Evolutionary conservation across 805 yeast species (phyloP).

Genomic region (Candida easanensis): DNA sequence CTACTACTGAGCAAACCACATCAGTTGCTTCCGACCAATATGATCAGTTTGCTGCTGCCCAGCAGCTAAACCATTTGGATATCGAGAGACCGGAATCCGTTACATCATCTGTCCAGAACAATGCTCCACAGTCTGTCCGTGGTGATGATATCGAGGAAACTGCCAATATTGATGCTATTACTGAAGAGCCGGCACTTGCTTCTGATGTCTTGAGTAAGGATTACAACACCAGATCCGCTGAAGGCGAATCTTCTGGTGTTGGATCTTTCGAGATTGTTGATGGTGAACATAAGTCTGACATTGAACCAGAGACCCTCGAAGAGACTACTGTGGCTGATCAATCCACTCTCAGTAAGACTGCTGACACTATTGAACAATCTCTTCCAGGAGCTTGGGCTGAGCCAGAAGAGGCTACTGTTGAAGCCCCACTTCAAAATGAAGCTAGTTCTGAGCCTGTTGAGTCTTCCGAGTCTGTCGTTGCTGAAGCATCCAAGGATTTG

Average conservation of each 20-base stretch:
- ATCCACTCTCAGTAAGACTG: conserved; percentile 7
- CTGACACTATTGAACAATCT: conserved; percentile 24
- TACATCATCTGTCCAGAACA: conserved; percentile 88
- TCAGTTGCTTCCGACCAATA: conserved; percentile 27
- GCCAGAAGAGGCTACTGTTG: background rate
- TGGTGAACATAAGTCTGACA: conserved; percentile 15
- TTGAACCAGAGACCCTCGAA: conserved; percentile 4
- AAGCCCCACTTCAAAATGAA: background rate
- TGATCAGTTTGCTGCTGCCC: conserved; percentile 21
- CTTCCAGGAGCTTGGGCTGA: conserved; percentile 31
- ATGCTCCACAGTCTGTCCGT: conserved; percentile 87
- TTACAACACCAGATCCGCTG: conserved; percentile 21
- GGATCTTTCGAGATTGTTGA: conserved; percentile 29
- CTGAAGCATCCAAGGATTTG: too few relatives aligned
- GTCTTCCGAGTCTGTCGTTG: background rate
- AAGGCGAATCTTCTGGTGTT: conserved; percentile 21
- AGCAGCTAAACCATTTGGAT: conserved; percentile 28
- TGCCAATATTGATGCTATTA: conserved; percentile 21
- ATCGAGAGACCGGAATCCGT: conserved; percentile 66
- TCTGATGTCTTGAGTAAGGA: conserved; percentile 31
- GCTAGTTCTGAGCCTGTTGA: background rate
- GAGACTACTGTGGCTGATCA: conserved; percentile 10
- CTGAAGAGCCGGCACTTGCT: conserved; percentile 29
- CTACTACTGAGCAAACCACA: conserved; percentile 26
- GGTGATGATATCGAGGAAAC: conserved; percentile 52